These are phyloP conservation scores for Mrakiaceae sp. DNA, from an alignment of 1,284 basidiomycete genomes.

Conservation along the genomic window DNA sequence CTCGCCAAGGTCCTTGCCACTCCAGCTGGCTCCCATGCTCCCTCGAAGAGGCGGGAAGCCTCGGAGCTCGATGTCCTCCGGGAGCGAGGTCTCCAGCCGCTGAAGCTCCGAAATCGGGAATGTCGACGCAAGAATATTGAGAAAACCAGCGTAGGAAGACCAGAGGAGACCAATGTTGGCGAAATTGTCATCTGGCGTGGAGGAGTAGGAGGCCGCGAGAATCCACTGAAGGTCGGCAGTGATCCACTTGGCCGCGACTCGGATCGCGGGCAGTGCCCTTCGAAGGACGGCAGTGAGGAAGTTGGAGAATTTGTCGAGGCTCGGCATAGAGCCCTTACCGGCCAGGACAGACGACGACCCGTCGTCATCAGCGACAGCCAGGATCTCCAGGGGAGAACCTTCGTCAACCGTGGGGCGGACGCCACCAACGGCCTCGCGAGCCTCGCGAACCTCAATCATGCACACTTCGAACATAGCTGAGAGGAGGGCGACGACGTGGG, in stretches of 20 bases:
- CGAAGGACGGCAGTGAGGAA: conserved; percentile 75
- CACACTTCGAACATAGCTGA: conserved; percentile 25
- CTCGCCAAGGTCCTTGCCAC: conserved; percentile 19
- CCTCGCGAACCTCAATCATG: no score
- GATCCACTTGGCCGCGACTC: conserved; percentile 84
- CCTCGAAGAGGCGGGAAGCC: conserved; percentile 75
- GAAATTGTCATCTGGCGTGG: conserved; percentile 27
- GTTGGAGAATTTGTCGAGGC: conserved; percentile 44
- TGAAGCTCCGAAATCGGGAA: conserved; percentile 66
- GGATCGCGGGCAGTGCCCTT: conserved; percentile 71
- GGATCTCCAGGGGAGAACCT: conserved; percentile 14
- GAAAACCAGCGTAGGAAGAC: conserved; percentile 58
- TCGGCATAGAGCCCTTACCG: no score
- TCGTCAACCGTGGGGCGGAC: no score
- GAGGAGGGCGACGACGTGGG: conserved; percentile 62
- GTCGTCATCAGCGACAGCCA: not conserved
- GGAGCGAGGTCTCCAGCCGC: conserved; percentile 51
- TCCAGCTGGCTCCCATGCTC: conserved; percentile 35
- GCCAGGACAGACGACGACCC: not conserved
- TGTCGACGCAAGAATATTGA: conserved; percentile 48
- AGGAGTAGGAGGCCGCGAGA: conserved; percentile 29
- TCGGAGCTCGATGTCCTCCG: conserved; percentile 82
- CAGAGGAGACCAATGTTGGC: conserved; percentile 48
- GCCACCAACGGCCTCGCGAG: no score
- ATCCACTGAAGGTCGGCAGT: conserved; percentile 60